Base-by-base conservation (phyloP, 1,284 basidiomycete species). In the Austroboletus rostrupii region DNA sequence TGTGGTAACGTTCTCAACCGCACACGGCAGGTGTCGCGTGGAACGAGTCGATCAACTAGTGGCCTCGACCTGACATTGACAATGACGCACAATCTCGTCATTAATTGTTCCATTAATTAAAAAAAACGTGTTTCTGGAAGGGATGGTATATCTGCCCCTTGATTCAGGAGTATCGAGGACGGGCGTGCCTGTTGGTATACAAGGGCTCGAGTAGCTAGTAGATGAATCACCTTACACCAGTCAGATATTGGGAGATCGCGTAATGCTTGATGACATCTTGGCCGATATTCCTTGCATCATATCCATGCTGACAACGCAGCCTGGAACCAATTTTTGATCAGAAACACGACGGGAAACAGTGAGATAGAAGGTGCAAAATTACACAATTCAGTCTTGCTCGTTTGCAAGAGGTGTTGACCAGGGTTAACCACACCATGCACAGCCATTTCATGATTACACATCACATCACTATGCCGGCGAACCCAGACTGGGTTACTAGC, bases 1-100 rank as follows among this genome's bases (percentile, higher is more conserved):
- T 44, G 36, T 48, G 35, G 32, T 48, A 35, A 32, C 56, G 16
- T 42, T 40, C 8, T 14, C 13, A 37, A 43, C 33, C 36, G 9
- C 40, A 32, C 32, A 29, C 14, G 29, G 16, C 17, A 42, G 35
- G 33, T 37, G 43, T 42, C 29, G 38, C 31, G 31, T 35, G 43
- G 37, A 21, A 19, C 21, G 40, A 31, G 32, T 16, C n/a, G n/a
- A 41, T 53, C 21, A 5, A 41, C 10, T 16, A 39, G 21, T 29
- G 28, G 21, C 16, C 9, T 41, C 33, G 37, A 56, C n/a, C 35
- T 19, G 31, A 45, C 39, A 23, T 33, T n/a, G 19, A 19, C n/a
- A 14, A 17, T 35, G 38, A 43, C 40, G 33, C 41, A 23, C 38
- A 23, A 31, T 47, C 16, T 29, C 42, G 32, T 29, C 32, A 47